Percentiles rank a stretch among this genome's conserved stretches.
These are phyloP conservation scores for Inonotus hispidus DNA, from an alignment of 1,284 basidiomycete genomes.

Conservation along the genomic window DNA sequence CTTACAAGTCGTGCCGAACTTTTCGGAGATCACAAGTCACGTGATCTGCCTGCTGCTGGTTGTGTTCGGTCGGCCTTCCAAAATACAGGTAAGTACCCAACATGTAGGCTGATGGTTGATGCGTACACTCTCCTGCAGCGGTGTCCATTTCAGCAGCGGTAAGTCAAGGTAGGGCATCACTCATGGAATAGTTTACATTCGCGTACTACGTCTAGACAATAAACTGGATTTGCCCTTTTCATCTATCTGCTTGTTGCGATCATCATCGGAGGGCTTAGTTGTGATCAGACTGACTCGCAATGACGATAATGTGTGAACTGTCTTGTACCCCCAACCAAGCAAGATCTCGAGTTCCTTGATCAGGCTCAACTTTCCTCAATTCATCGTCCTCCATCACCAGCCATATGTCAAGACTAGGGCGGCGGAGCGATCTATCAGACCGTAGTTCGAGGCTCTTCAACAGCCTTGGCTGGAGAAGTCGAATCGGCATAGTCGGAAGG, in stretches of 20 bases:
- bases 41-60: not conserved
- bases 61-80: not conserved
- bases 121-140: not conserved
- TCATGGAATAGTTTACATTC: slow-evolving; percentile 5
- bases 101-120: not conserved
- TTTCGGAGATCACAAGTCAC: not conserved
- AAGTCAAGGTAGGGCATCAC: not conserved
- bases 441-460: slow-evolving; percentile 37
- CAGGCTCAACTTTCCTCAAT: slow-evolving; percentile 38
- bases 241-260: not conserved
- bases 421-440: not conserved
- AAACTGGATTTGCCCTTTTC: slow-evolving; percentile 6
- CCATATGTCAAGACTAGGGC: slow-evolving; percentile 37
- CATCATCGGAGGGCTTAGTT: slow-evolving; percentile 13
- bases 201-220: slow-evolving; percentile 6
- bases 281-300: slow-evolving; percentile 17
- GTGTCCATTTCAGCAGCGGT: not conserved
- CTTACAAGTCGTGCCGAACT: not conserved
- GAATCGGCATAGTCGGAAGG: slow-evolving; percentile 61
- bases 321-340: slow-evolving; percentile 69
- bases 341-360: slow-evolving; percentile 46
- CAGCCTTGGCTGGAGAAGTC: slow-evolving; percentile 48
- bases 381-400: slow-evolving; percentile 44
- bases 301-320: slow-evolving; percentile 43
- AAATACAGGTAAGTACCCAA: not conserved